Evolutionary conservation across 768 basidiomycete species (phyloP), one percentile per base, ranked within the genome.

Genomic region (Suillus paluster): DNA sequence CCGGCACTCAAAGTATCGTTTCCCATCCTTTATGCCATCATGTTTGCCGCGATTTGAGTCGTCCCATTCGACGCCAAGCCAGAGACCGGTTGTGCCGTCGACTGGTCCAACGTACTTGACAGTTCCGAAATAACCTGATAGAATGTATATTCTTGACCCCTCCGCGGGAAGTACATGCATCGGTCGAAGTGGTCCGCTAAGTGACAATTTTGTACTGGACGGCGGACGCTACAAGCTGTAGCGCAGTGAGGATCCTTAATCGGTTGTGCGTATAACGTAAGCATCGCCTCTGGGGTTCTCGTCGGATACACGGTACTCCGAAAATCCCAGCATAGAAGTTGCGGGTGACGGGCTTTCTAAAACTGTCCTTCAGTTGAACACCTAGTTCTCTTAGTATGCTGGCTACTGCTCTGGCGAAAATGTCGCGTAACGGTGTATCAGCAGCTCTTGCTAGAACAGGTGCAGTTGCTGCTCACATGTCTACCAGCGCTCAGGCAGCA

Each of bases 31-130:
- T 65, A 80, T 71, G 7, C 97, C 97, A 67, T 91, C 86, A 72
- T 98, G 95, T 73, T 91, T 96, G 30, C 97, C 97, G 60, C 95
- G 85, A 9, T 73, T 63, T 21, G 88, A 83, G 68, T 94, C 89
- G 70, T 99, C 97, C 93, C 96, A 99, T 77, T 99, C 97, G 52
- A 98, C 84, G n/a, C 97, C 97, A n/a, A 95, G 81, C 96, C 96
- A 99, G 14, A 75, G 67, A 4, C 91, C 92, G 4, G 76, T 69
- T 0, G 91, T 86, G 15, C 83, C 83, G 19, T 84, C 77, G 21
- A 96, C 86, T 1, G 73, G 64, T 2, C 94, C 94, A 15, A 83
- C 75, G 69, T 84, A 95, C 74, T 76, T 85, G 64, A 97, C 75
- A 5, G 92, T 94, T 2, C 90, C 94, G 48, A 84, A 70, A 67